A percentile compares a stretch with the other conserved stretches of the same genome.
phyloP scores from a whole-genome alignment of 805 yeast species.

The Saturnispora galanensis region DNA sequence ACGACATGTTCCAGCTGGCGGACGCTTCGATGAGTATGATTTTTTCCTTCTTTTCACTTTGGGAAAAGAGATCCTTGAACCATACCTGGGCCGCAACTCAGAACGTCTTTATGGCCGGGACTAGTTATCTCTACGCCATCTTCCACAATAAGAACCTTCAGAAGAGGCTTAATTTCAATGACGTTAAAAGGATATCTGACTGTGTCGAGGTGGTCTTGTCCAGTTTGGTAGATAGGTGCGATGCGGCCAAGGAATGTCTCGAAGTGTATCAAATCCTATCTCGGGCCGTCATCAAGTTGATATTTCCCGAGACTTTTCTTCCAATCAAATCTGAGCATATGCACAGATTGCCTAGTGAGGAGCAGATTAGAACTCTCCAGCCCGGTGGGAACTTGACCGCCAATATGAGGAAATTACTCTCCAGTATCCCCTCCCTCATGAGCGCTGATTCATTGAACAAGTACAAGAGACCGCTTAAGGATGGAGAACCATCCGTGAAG shows the following conservation, averaged over 20 bases:
- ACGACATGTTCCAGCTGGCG: slow-evolving; percentile 47
- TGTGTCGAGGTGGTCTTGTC: slow-evolving; percentile 49
- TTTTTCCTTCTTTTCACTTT: slow-evolving; percentile 48
- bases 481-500: not conserved
- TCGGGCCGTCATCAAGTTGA: slow-evolving; percentile 58
- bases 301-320: slow-evolving; percentile 30
- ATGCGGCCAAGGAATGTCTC: slow-evolving; percentile 64
- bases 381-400: slow-evolving; percentile 30
- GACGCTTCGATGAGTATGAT: slow-evolving; percentile 62
- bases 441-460: slow-evolving; percentile 9
- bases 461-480: not conserved
- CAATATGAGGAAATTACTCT: slow-evolving; percentile 31
- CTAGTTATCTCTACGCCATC: slow-evolving; percentile 68
- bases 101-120: slow-evolving; percentile 81
- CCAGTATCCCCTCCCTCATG: slow-evolving; percentile 22
- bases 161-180: slow-evolving; percentile 34
- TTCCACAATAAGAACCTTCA: slow-evolving; percentile 57
- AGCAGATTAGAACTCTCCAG: slow-evolving; percentile 22
- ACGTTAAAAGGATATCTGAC: slow-evolving; percentile 38
- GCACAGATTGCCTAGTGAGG: slow-evolving; percentile 22
- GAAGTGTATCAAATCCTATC: slow-evolving; percentile 64
- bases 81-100: slow-evolving; percentile 93
- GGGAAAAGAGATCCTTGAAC: slow-evolving; percentile 50
- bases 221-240: slow-evolving; percentile 59
- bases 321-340: slow-evolving; percentile 19